phyloP scores from a whole-genome alignment of 2,329 filamentous ascomycete species.

The Aspergillus sp. region DNA sequence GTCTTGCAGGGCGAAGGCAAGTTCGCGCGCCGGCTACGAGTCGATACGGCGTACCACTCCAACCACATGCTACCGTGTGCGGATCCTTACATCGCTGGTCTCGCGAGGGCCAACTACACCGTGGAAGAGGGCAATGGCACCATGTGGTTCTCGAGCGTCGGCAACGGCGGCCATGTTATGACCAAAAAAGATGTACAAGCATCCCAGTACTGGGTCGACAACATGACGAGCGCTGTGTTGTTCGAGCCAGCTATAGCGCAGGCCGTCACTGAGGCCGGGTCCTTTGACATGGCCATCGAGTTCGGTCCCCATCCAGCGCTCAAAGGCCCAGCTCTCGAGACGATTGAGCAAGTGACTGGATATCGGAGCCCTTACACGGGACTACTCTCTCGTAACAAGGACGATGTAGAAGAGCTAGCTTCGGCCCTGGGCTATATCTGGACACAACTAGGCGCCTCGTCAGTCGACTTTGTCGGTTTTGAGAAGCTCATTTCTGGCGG shows the following conservation, averaged over 20 bases:
- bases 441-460: slow-evolving; percentile 7
- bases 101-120: not conserved
- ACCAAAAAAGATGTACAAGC: not conserved
- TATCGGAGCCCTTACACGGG: slow-evolving; percentile 7
- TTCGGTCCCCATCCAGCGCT: slow-evolving; percentile 22
- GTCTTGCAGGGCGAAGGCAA: slow-evolving; percentile 1
- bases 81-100: slow-evolving; percentile 10
- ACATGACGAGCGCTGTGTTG: slow-evolving; percentile 27
- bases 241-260: slow-evolving; percentile 21
- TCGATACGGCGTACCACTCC: slow-evolving; percentile 36
- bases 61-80: slow-evolving; percentile 27
- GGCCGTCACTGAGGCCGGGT: slow-evolving; percentile 5
- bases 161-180: slow-evolving; percentile 20
- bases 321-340: slow-evolving; percentile 12
- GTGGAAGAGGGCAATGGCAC: not conserved
- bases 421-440: slow-evolving; percentile 11
- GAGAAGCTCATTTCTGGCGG: not conserved
- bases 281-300: slow-evolving; percentile 25
- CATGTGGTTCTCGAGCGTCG: slow-evolving; percentile 7
- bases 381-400: slow-evolving; percentile 4
- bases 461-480: slow-evolving; percentile 6
- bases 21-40: slow-evolving; percentile 10
- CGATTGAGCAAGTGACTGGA: slow-evolving; percentile 3
- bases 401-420: slow-evolving; percentile 8
- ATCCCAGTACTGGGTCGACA: slow-evolving; percentile 28